These are phyloP conservation scores for Epichloe elymi DNA, from an alignment of 2,329 filamentous ascomycete genomes.

Conservation along the genomic window DNA sequence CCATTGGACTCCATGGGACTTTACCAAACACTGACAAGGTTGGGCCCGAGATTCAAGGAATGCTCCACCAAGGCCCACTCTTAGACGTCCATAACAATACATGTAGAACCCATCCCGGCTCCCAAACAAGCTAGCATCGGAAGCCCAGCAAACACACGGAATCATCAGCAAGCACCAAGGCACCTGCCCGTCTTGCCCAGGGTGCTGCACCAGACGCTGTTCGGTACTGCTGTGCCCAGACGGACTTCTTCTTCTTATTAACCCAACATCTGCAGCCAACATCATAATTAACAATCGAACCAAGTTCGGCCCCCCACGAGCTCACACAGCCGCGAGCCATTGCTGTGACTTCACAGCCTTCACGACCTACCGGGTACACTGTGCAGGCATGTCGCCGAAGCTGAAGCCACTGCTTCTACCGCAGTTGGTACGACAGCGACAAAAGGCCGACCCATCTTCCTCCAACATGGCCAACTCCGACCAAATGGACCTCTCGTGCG, in stretches of 20 bases:
- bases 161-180: conserved; percentile 1
- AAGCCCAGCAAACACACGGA: neutral
- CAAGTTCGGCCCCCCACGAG: neutral
- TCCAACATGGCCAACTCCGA: conserved; percentile 21
- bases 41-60: neutral
- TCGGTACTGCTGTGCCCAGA: neutral
- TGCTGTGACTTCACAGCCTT: conserved; percentile 1
- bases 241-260: neutral
- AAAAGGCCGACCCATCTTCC: conserved; percentile 7
- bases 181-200: neutral
- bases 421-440: conserved; percentile 5
- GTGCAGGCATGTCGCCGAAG: conserved; percentile 5
- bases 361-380: neutral
- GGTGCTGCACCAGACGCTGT: neutral
- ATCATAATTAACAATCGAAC: neutral
- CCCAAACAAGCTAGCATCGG: neutral
- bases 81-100: neutral
- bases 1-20: no score
- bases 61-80: neutral
- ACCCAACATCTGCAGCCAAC: neutral
- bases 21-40: no score
- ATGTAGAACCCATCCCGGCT: neutral
- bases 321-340: neutral
- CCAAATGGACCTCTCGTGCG: conserved; percentile 22
- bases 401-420: conserved; percentile 7